Evolutionary conservation across 805 yeast species (phyloP), one percentile per base, ranked within the genome.

Genomic region (Starmerella powellii): DNA sequence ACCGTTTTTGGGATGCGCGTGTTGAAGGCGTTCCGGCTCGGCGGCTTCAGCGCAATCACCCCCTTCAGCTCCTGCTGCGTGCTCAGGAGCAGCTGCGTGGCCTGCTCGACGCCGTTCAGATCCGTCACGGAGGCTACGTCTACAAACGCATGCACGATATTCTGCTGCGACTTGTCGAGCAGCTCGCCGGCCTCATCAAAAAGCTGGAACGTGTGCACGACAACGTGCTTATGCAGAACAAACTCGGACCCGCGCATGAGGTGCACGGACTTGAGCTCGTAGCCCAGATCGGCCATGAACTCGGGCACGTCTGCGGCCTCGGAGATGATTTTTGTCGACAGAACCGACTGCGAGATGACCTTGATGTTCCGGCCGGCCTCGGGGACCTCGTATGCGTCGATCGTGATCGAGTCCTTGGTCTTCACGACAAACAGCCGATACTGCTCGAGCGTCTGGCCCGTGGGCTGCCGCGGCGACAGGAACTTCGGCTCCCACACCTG

Each of bases 11-110:
- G 51, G 23, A 80, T 68, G 51, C 94, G 70, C 1, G 87, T 74
- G 58, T 86, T 95, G 85, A 86, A 83, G 20, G 70, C 66, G 56
- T 74, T 74, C 48, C 95, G 68, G 55, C 83, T 91, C 4, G 94
- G 94, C 26, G 81, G 72, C 16, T 67, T 73, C 36, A 87, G 66
- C 36, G 74, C 74, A 8, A 87, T 68, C 38, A 85, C 64, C 12
- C 86, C 86, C 43, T 68, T 63, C 46, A 87, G 63, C 38, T 78
- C 83, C 16, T 66, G 73, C 58, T 82, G 83, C 31, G 85, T 62
- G 35, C 62, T 65, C 36, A 75, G 63, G 48, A 87, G 63, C 41
- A 78, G 77, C 44, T 72, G 73, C 3, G 78, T 73, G 1, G 85
- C 83, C 42, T 70, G 70, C 42, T 74, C 74, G 8, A 81, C 74